phyloP scores from a whole-genome alignment of 2,329 filamentous ascomycete species.

The Phialophora tarda region DNA sequence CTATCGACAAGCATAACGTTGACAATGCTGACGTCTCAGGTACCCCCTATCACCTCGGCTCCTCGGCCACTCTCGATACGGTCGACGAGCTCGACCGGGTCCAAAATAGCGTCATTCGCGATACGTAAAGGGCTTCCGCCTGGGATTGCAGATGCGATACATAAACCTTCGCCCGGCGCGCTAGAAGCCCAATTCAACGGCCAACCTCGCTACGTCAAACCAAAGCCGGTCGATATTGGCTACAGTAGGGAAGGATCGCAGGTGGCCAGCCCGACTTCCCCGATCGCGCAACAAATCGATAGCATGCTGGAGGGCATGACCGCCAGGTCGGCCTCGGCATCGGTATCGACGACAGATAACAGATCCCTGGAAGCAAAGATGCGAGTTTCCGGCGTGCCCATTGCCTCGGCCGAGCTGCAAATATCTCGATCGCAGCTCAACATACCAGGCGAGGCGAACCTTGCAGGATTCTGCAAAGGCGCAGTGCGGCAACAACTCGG shows the following conservation, averaged over 20 bases:
- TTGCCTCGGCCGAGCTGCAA: constrained; percentile 18
- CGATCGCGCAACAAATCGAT: constrained; percentile 12
- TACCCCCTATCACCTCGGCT: constrained; percentile 9
- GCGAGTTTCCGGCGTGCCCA: constrained; percentile 9
- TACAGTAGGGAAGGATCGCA: constrained; percentile 2
- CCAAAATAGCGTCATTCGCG: constrained; percentile 25
- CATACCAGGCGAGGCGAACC: constrained; percentile 47
- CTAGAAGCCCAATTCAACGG: constrained; percentile 19
- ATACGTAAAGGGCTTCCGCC: constrained; percentile 30
- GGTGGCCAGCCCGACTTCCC: constrained; percentile 15
- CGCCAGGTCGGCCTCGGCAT: neutral
- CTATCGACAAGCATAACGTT: neutral
- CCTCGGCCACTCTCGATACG: constrained; percentile 32
- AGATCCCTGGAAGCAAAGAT: constrained; percentile 26
- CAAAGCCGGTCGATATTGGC: constrained; percentile 10
- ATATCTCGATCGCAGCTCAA: constrained; percentile 31
- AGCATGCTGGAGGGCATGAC: constrained; percentile 17
- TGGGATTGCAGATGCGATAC: constrained; percentile 30
- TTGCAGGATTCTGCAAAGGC: constrained; percentile 50
- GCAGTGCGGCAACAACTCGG: constrained; percentile 45
- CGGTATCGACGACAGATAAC: constrained; percentile 8
- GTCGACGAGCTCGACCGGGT: constrained; percentile 30
- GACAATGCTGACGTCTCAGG: constrained; percentile 16
- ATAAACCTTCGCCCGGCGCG: constrained; percentile 20
- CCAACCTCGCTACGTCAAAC: constrained; percentile 32